Base-by-base conservation (phyloP, 208 protist species). In the Leishmania major region DNA sequence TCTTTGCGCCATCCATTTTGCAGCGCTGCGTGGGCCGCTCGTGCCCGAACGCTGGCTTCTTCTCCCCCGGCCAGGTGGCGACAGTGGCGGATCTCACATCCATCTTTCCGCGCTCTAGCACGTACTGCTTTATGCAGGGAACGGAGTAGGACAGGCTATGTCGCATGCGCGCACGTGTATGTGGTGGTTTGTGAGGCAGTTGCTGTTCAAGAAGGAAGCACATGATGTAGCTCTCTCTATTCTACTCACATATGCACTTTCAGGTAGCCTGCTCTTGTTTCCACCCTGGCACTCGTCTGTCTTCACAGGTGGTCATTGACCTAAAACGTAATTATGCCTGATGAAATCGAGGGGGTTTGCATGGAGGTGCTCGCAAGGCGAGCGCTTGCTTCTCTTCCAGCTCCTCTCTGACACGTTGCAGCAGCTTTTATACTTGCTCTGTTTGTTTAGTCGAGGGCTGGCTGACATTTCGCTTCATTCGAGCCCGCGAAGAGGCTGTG, bases 121-220 rank as follows among this genome's bases (percentile, higher is more conserved):
- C 89, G 15, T 97, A 95, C 81, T 89, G 87, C 71, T 86, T 96
- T 55, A 79, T 97, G n/a, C 87, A 97, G 73, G 94, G 94, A 4
- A 77, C 89, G 11, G 84, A 85, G 73, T 97, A 75, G 59, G 37
- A 4, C 28, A 40, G 8, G 28, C 11, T 74, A 10, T 45, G 70
- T n/a, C 11, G 6, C 22, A 35, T 19, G 2, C 15, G 8, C 49
- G 15, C 49, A 5, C 2, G 5, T 49, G 45, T 25, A 40, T 51
- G 28, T 40, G 19, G 15, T 67, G 25, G 37, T 15, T 47, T 47
- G 28, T 13, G 49, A 35, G 47, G 35, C 28, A 31, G 15, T 45
- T 17, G 13, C 40, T 47, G 22, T 3, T 73, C 19, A 47, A 5
- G 8, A n/a, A 11, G 43, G 43, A 43, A 17, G n/a, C 17, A n/a